phyloP scores from a whole-genome alignment of 1,139 yeast genomes.

The Lodderomyces beijingensis region DNA sequence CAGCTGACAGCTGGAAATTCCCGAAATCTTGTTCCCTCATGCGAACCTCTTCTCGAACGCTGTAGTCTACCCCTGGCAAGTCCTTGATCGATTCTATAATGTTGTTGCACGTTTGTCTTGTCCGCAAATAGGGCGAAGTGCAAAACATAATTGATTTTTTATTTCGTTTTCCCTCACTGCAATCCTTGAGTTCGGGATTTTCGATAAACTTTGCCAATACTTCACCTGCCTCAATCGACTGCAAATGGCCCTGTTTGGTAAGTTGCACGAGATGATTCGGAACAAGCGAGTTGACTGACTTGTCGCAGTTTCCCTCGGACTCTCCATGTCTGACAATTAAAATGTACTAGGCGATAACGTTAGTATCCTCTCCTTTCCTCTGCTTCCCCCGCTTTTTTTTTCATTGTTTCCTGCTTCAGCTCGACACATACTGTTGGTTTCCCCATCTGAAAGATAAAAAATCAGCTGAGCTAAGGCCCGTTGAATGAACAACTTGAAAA shows the following conservation, averaged over 20 bases:
- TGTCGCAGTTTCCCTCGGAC: constrained; percentile 83
- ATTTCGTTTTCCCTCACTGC: constrained; percentile 12
- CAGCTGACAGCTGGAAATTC: constrained; percentile 75
- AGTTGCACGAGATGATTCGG: constrained; percentile 78
- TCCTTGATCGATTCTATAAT: constrained; percentile 58
- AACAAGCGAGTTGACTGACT: constrained; percentile 65
- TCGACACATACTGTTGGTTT: background rate
- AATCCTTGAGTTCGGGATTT: constrained; percentile 35
- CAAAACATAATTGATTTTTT: constrained; percentile 50
- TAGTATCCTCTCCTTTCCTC: too few relatives aligned
- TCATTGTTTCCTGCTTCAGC: too few relatives aligned
- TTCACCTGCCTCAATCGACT: constrained; percentile 66
- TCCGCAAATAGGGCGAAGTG: constrained; percentile 79
- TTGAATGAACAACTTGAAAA: too few relatives aligned
- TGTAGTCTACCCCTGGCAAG: constrained; percentile 44
- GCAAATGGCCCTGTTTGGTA: constrained; percentile 63
- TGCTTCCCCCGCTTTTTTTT: too few relatives aligned
- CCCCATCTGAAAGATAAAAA: background rate
- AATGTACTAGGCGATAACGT: constrained; percentile 67
- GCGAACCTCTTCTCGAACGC: constrained; percentile 78
- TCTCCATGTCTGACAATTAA: constrained; percentile 86
- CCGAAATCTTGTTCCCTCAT: constrained; percentile 95
- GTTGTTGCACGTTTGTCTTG: constrained; percentile 75
- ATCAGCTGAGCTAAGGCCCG: too few relatives aligned
- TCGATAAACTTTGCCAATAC: constrained; percentile 50